Percentiles rank a stretch among this genome's conserved stretches.
phyloP scores from a whole-genome alignment of 129 eudicot genomes.

The Artemisia tridentata region DNA sequence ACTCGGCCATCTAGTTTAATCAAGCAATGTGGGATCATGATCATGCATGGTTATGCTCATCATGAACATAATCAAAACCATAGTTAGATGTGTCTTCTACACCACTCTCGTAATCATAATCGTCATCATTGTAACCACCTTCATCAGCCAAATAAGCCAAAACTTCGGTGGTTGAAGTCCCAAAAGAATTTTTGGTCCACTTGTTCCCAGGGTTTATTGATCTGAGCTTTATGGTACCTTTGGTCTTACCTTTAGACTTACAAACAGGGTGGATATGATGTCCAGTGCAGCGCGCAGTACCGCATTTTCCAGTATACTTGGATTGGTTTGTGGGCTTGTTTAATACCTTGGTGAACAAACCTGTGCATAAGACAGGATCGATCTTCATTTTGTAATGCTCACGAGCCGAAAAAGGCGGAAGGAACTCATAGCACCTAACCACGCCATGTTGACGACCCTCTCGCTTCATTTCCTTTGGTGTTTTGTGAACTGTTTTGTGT shows the following conservation, averaged over 20 bases:
- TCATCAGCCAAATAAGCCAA: slow-evolving; percentile 47
- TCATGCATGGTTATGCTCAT: too few relatives aligned
- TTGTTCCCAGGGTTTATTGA: slow-evolving; percentile 31
- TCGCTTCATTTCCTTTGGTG: slow-evolving; percentile 42
- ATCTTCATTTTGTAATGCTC: slow-evolving; percentile 20
- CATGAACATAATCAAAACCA: background rate
- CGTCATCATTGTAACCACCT: slow-evolving; percentile 12
- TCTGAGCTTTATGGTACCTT: slow-evolving; percentile 50
- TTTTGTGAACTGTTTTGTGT: slow-evolving; percentile 16
- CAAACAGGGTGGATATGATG: slow-evolving; percentile 52
- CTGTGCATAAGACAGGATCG: slow-evolving; percentile 45
- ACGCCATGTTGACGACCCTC: slow-evolving; percentile 66
- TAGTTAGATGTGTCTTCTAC: slow-evolving; percentile 7
- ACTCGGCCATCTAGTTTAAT: too few relatives aligned
- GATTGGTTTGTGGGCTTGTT: slow-evolving; percentile 73
- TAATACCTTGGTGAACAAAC: slow-evolving; percentile 45
- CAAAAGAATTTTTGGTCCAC: slow-evolving; percentile 25
- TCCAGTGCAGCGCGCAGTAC: slow-evolving; percentile 37
- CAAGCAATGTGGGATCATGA: too few relatives aligned
- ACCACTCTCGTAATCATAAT: slow-evolving; percentile 11
- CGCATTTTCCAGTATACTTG: slow-evolving; percentile 65
- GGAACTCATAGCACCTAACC: slow-evolving; percentile 37
- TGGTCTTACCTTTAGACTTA: slow-evolving; percentile 56
- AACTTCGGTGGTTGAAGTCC: slow-evolving; percentile 38
- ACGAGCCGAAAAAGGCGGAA: slow-evolving; percentile 12